A percentile compares a stretch with the other conserved stretches of the same genome.
These are phyloP conservation scores for Mercurialis annua DNA, from an alignment of 345 rosid genomes.

Conservation along the genomic window DNA sequence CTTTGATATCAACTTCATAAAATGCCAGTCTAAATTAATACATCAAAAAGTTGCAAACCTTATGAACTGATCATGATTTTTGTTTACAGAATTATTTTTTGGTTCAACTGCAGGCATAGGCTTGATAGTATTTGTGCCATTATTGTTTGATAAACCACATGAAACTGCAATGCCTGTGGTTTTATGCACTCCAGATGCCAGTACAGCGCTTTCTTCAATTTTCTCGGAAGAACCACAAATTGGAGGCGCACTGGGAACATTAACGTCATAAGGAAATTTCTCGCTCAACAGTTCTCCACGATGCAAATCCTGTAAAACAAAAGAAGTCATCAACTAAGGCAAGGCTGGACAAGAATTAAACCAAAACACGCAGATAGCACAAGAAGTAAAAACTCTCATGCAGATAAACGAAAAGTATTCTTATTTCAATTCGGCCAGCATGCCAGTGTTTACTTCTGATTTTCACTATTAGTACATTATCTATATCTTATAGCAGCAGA, in stretches of 20 bases:
- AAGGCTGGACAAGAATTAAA: no score
- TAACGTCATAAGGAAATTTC: constrained; percentile 44
- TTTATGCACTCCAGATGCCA: constrained; percentile 25
- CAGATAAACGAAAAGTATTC: no score
- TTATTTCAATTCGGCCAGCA: background rate
- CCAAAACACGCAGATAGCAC: background rate
- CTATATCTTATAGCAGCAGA: background rate
- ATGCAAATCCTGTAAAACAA: constrained; percentile 46
- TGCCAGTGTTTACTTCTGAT: no score
- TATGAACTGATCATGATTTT: constrained; percentile 41
- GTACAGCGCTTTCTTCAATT: constrained; percentile 35
- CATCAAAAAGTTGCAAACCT: constrained; percentile 42
- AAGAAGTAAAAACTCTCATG: no score
- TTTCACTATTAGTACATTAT: no score
- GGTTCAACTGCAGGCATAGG: constrained; percentile 27
- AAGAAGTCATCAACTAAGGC: background rate
- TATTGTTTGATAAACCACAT: constrained; percentile 22
- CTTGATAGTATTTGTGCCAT: constrained; percentile 29
- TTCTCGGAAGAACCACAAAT: constrained; percentile 49
- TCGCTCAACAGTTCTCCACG: constrained; percentile 34
- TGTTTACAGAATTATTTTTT: constrained; percentile 36
- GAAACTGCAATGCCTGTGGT: constrained; percentile 16
- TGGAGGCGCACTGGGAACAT: constrained; percentile 91
- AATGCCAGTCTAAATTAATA: background rate
- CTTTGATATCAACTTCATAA: background rate